These are phyloP conservation scores for Starmerella riodocensis DNA, from an alignment of 805 yeast species.

Conservation along the genomic window DNA sequence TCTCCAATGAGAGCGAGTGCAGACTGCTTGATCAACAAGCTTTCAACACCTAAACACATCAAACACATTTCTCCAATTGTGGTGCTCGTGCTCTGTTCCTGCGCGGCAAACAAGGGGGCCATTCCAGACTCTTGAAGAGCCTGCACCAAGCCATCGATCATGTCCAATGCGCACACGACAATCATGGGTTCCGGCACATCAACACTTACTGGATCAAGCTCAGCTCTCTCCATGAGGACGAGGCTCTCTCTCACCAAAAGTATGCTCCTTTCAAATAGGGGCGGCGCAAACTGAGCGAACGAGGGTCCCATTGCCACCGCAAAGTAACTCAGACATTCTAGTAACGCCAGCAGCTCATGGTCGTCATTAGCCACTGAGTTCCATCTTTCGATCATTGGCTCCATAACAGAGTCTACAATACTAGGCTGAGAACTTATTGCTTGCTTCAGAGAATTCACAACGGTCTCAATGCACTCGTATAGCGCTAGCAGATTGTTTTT, in stretches of 20 bases:
- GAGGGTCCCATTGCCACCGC: slow-evolving; percentile 75
- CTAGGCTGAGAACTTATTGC: slow-evolving; percentile 39
- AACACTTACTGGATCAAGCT: slow-evolving; percentile 40
- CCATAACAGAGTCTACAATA: slow-evolving; percentile 51
- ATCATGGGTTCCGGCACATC: slow-evolving; percentile 80
- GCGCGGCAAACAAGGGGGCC: slow-evolving; percentile 16
- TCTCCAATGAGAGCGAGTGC: slow-evolving; percentile 88
- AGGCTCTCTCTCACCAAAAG: slow-evolving; percentile 57
- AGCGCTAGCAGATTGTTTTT: slow-evolving; percentile 66
- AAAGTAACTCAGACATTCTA: slow-evolving; percentile 85
- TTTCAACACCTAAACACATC: slow-evolving; percentile 40
- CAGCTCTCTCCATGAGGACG: slow-evolving; percentile 48
- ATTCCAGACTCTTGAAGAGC: slow-evolving; percentile 37
- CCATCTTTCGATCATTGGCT: slow-evolving; percentile 80
- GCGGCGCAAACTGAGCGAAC: slow-evolving; percentile 79
- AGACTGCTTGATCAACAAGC: slow-evolving; percentile 83
- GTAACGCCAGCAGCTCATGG: slow-evolving; percentile 74
- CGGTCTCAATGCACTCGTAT: slow-evolving; percentile 83
- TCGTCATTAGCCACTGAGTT: slow-evolving; percentile 60
- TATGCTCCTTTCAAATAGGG: slow-evolving; percentile 68
- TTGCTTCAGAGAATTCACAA: slow-evolving; percentile 62
- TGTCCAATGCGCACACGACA: slow-evolving; percentile 73
- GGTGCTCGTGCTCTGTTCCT: slow-evolving; percentile 29
- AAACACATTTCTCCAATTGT: slow-evolving; percentile 44
- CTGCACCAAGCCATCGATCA: slow-evolving; percentile 85